Percentiles rank a stretch among this genome's conserved stretches.
These are phyloP conservation scores for Cryphonectria nitschkei DNA, from an alignment of 2,329 filamentous ascomycete genomes.

Conservation along the genomic window DNA sequence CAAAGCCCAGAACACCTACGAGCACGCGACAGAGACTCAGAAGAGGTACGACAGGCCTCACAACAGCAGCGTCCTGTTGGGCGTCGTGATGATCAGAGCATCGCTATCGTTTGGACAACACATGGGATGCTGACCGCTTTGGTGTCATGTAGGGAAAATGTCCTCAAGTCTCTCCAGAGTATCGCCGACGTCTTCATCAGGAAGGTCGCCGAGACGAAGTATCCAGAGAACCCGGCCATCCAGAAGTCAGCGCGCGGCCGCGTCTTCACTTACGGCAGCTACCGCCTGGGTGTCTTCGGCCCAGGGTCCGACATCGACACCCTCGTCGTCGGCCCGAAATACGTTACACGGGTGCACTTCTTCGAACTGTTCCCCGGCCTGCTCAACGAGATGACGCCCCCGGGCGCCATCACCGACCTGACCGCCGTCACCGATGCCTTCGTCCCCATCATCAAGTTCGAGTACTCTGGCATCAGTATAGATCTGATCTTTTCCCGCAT, in stretches of 20 bases:
- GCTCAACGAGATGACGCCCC: constrained; percentile 74
- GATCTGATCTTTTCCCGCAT: constrained; percentile 89
- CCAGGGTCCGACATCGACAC: constrained; percentile 98
- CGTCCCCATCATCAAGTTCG: constrained; percentile 97
- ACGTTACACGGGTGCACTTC: constrained; percentile 87
- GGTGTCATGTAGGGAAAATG: constrained; percentile 58
- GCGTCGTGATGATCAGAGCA: not conserved
- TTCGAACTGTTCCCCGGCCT: constrained; percentile 86
- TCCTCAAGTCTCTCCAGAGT: constrained; percentile 75
- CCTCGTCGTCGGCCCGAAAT: constrained; percentile 86
- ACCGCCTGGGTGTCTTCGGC: constrained; percentile 89
- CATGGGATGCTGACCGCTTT: not conserved
- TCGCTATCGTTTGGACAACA: not conserved
- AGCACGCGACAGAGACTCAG: constrained; percentile 78
- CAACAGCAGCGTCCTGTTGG: not conserved
- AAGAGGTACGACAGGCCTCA: constrained; percentile 62
- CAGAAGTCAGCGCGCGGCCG: constrained; percentile 86
- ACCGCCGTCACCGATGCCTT: constrained; percentile 87
- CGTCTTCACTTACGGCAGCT: constrained; percentile 96
- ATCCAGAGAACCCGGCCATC: constrained; percentile 71
- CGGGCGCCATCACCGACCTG: constrained; percentile 82
- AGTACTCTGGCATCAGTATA: constrained; percentile 88
- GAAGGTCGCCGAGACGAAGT: constrained; percentile 74
- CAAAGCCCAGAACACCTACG: constrained; percentile 89
- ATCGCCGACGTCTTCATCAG: constrained; percentile 88